phyloP scores from a whole-genome alignment of 2,329 filamentous ascomycete species.

The Colletotrichum sp. region DNA sequence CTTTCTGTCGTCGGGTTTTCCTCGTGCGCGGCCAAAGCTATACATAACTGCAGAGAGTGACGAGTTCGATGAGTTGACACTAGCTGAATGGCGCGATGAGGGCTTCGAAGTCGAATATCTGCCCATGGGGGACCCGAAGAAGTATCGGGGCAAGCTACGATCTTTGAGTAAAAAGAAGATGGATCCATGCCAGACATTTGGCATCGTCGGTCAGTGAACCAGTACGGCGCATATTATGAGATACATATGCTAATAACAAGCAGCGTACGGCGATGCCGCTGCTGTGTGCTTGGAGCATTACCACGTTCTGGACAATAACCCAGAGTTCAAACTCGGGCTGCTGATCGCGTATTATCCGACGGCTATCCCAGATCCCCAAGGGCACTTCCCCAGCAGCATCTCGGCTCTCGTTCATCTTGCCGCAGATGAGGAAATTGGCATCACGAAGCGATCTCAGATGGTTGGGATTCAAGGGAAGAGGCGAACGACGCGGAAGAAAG shows the following conservation, averaged over 20 bases:
- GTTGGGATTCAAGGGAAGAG: conserved; percentile 50
- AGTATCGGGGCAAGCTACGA: conserved; percentile 39
- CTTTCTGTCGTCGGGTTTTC: conserved; percentile 47
- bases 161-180: conserved; percentile 35
- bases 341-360: conserved; percentile 52
- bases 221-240: neutral
- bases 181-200: conserved; percentile 47
- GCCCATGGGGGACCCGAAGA: conserved; percentile 38
- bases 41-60: conserved; percentile 48
- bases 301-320: conserved; percentile 49
- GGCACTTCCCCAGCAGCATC: conserved; percentile 43
- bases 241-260: neutral
- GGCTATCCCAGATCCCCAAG: conserved; percentile 46
- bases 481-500: conserved; percentile 34
- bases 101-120: conserved; percentile 49
- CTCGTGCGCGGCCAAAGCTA: conserved; percentile 38
- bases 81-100: conserved; percentile 46
- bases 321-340: conserved; percentile 44
- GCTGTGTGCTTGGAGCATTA: conserved; percentile 48
- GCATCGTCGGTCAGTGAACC: conserved; percentile 41
- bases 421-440: conserved; percentile 40
- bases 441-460: conserved; percentile 47
- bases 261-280: conserved; percentile 50
- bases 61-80: conserved; percentile 42
- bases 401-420: conserved; percentile 45